Evolutionary conservation across 805 yeast genomes (phyloP).

Genomic region (Suhomyces xylopsoci): DNA sequence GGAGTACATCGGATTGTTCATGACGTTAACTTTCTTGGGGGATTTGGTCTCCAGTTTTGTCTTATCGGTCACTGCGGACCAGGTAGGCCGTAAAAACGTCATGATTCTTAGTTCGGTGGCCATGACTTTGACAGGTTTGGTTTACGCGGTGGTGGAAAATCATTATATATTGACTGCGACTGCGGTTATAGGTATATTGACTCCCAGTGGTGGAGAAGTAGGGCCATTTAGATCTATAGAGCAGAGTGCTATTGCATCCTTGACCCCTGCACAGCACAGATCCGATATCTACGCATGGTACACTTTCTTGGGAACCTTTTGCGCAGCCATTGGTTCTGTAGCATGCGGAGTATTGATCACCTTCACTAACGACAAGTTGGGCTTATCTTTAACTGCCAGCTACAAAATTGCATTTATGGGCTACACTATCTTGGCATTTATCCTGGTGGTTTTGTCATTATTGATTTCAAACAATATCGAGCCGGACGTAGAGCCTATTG

Average conservation of each 20-base stretch:
- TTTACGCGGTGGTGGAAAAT: constrained; percentile 33
- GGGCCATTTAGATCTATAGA: constrained; percentile 61
- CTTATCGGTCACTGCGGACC: constrained; percentile 46
- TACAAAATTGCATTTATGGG: constrained; percentile 29
- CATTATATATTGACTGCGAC: constrained; percentile 33
- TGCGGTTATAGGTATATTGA: constrained; percentile 49
- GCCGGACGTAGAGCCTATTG: not conserved
- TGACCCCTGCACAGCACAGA: constrained; percentile 38
- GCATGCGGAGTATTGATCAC: constrained; percentile 33
- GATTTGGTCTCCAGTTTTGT: constrained; percentile 49
- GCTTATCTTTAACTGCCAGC: constrained; percentile 20
- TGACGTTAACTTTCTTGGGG: constrained; percentile 49
- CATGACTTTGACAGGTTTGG: constrained; percentile 44
- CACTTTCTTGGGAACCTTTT: constrained; percentile 46
- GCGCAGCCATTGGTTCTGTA: constrained; percentile 47
- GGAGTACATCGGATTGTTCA: constrained; percentile 43
- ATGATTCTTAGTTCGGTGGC: constrained; percentile 37
- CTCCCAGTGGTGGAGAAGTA: constrained; percentile 58
- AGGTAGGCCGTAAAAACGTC: constrained; percentile 43
- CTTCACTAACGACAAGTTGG: constrained; percentile 9
- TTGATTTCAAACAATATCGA: constrained; percentile 18
- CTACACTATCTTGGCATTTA: constrained; percentile 19
- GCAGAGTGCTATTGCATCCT: constrained; percentile 49
- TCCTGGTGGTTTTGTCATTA: constrained; percentile 16
- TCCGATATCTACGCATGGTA: constrained; percentile 61